These are phyloP conservation scores for Rhodotorula sp. DNA, from an alignment of 1,284 basidiomycete genomes.

Conservation along the genomic window DNA sequence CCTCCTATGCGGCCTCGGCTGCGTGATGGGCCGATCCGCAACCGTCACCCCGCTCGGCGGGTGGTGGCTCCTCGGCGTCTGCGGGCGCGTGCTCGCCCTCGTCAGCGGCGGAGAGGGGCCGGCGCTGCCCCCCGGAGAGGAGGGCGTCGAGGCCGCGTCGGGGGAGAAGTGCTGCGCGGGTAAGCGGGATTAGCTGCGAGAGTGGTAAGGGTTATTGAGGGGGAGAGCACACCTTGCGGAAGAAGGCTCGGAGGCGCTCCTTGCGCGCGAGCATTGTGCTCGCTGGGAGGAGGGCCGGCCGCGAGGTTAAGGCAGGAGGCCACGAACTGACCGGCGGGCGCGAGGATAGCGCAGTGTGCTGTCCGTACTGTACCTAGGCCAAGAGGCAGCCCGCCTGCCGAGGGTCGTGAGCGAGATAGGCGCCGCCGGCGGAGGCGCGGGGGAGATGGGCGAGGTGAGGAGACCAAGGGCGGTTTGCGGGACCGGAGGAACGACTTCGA, in stretches of 20 bases:
- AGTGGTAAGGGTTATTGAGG: too few species aligned
- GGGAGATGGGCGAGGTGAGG: too few species aligned
- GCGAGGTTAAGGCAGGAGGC: not conserved
- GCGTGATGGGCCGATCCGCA: conserved; percentile 23
- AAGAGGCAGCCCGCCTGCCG: too few species aligned
- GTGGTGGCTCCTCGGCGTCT: conserved; percentile 19
- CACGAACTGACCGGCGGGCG: too few species aligned
- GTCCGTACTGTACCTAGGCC: too few species aligned
- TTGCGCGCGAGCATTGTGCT: not conserved
- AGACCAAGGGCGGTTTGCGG: too few species aligned
- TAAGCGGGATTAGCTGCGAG: accelerated
- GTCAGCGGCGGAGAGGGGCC: not conserved
- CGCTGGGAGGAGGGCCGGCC: not conserved
- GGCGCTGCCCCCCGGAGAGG: not conserved
- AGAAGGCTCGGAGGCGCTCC: conserved; percentile 5
- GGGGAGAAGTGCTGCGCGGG: not conserved
- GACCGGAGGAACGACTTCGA: too few species aligned
- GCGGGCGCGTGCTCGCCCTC: not conserved
- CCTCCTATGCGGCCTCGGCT: conserved; percentile 9
- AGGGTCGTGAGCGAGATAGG: too few species aligned
- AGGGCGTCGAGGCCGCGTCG: not conserved
- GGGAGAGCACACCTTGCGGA: conserved; percentile 21
- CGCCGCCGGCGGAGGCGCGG: too few species aligned
- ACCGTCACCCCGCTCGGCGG: conserved; percentile 27
- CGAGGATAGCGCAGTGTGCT: too few species aligned